These are phyloP conservation scores for Agaricus subrufescens DNA, from an alignment of 768 basidiomycete species.

Conservation along the genomic window DNA sequence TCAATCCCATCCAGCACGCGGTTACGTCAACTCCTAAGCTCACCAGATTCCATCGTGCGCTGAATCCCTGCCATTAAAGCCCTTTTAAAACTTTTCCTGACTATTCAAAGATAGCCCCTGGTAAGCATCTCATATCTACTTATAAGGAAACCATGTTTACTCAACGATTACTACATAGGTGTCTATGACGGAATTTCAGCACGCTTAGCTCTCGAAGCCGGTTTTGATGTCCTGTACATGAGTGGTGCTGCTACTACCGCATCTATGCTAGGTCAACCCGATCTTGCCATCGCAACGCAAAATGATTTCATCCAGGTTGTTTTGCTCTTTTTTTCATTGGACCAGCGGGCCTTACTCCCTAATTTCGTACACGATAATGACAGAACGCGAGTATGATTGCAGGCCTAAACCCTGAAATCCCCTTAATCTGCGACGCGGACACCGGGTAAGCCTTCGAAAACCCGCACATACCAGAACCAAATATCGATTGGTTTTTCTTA, in stretches of 20 bases:
- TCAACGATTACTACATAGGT: conserved; percentile 23
- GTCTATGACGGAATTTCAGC: conserved; percentile 50
- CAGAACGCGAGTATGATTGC: conserved; percentile 45
- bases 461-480: not conserved
- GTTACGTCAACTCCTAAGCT: conserved; percentile 4
- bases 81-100: not conserved
- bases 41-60: conserved; percentile 10
- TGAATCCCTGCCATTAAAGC: not conserved
- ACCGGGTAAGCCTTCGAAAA: conserved; percentile 33
- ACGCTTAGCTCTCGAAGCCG: conserved; percentile 46
- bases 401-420: conserved; percentile 38
- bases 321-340: not conserved
- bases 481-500: conserved; percentile 10
- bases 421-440: conserved; percentile 54
- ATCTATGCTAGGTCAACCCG: conserved; percentile 49
- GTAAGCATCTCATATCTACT: not conserved
- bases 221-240: conserved; percentile 49
- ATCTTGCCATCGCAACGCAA: conserved; percentile 50
- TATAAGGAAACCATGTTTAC: not conserved
- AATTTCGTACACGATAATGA: not conserved
- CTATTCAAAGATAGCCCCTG: conserved; percentile 5
- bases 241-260: conserved; percentile 49
- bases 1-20: conserved; percentile 5
- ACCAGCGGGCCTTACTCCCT: not conserved
- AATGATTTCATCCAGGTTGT: conserved; percentile 49